Percentiles rank a stretch among this genome's conserved stretches.
phyloP scores from a whole-genome alignment of 805 yeast species.

The Ogataea pignaliae region DNA sequence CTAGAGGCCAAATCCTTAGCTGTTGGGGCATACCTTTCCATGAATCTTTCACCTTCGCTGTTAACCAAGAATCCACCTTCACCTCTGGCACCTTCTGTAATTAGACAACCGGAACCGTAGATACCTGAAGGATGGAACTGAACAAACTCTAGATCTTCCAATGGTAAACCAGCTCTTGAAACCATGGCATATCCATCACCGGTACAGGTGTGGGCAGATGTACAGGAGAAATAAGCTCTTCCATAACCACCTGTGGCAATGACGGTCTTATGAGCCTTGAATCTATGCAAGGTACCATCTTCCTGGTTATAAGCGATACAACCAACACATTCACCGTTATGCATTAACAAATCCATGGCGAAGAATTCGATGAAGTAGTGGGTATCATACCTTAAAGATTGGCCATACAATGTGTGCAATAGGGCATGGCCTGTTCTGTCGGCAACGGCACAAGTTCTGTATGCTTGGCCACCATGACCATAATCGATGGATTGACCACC shows the following conservation, averaged over 20 bases:
- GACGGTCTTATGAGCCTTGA: constrained; percentile 93
- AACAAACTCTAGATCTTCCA: constrained; percentile 94
- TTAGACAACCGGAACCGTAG: constrained; percentile 97
- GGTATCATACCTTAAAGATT: constrained; percentile 93
- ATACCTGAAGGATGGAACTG: constrained; percentile 99
- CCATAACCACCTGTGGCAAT: constrained; percentile 99
- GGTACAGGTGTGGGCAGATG: constrained; percentile 99
- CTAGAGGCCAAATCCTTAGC: constrained; percentile 98
- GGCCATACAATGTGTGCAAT: constrained; percentile 93
- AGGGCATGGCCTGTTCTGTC: constrained; percentile 99
- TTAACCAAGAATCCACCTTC: constrained; percentile 98
- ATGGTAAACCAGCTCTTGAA: constrained; percentile 95
- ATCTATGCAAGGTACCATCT: constrained; percentile 97
- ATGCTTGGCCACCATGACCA: constrained; percentile 99
- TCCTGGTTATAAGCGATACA: constrained; percentile 97
- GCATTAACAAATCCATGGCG: constrained; percentile 90
- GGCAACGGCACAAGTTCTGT: constrained; percentile 99
- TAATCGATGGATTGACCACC: constrained; percentile 95
- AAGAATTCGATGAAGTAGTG: constrained; percentile 97
- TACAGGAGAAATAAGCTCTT: constrained; percentile 96
- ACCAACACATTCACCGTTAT: constrained; percentile 95
- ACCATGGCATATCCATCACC: constrained; percentile 99
- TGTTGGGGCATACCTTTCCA: constrained; percentile 99
- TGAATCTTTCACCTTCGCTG: constrained; percentile 97
- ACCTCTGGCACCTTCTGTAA: constrained; percentile 99